These are phyloP conservation scores for Talaromyces ruber DNA, from an alignment of 495 filamentous ascomycete species.

Conservation along the genomic window DNA sequence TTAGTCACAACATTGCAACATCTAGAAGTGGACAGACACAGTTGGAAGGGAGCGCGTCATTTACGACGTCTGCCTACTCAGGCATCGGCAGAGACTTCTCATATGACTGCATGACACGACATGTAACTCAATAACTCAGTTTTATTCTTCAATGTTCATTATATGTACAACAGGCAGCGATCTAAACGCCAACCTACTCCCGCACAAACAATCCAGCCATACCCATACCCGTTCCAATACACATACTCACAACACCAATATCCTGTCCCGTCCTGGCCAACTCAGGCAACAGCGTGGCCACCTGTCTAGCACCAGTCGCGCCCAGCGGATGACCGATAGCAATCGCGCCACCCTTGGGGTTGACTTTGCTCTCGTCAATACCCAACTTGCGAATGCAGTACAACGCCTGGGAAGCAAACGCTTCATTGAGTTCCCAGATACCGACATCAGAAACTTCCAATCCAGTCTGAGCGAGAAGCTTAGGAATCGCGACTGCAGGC, in stretches of 20 bases:
- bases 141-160: neutral
- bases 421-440: slow-evolving; percentile 96
- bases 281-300: slow-evolving; percentile 66
- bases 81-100: neutral
- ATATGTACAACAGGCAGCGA: neutral
- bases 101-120: neutral
- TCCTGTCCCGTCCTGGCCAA: slow-evolving; percentile 53
- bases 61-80: neutral
- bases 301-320: slow-evolving; percentile 77
- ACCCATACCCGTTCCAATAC: slow-evolving; percentile 87
- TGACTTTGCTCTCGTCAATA: slow-evolving; percentile 59
- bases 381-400: slow-evolving; percentile 72
- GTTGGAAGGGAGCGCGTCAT: neutral
- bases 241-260: slow-evolving; percentile 76
- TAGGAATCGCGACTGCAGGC: slow-evolving; percentile 77
- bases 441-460: slow-evolving; percentile 60
- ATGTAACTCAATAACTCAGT: neutral
- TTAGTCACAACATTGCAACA: neutral
- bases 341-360: slow-evolving; percentile 90
- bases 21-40: neutral
- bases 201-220: slow-evolving; percentile 81
- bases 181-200: slow-evolving; percentile 45
- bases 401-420: slow-evolving; percentile 82
- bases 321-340: slow-evolving; percentile 91
- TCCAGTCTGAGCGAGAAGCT: slow-evolving; percentile 58